Evolutionary conservation across 257 asterid genomes (phyloP).

Genomic region (Handroanthus guayacan): DNA sequence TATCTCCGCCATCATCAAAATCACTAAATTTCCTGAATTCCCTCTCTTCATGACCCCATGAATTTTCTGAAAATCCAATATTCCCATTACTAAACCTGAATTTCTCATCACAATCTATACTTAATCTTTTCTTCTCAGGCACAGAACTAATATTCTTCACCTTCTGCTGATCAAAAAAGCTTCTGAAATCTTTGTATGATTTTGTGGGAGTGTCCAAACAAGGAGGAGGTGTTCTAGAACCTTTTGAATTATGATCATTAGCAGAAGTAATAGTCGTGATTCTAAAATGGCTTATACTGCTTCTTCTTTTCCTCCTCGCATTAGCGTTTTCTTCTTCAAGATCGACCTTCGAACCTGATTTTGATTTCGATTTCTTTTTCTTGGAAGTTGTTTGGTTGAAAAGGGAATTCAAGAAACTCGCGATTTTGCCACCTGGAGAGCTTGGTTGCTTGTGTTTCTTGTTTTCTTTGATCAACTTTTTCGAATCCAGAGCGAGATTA

Average conservation of each 20-base stretch:
- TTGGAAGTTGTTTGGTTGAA: conserved; percentile 66
- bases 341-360: neutral
- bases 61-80: conserved; percentile 30
- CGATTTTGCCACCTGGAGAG: conserved; percentile 83
- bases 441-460: conserved; percentile 79
- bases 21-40: conserved; percentile 47
- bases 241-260: conserved; percentile 45
- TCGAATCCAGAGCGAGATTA: conserved; percentile 23
- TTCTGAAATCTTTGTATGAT: conserved; percentile 46
- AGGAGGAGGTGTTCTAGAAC: conserved; percentile 59
- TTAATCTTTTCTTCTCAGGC: conserved; percentile 5
- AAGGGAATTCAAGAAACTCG: conserved; percentile 75
- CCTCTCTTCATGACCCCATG: conserved; percentile 40
- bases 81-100: conserved; percentile 29
- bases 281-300: conserved; percentile 76
- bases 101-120: conserved; percentile 28
- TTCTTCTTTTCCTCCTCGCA: conserved; percentile 67
- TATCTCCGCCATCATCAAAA: conserved; percentile 65
- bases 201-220: conserved; percentile 57
- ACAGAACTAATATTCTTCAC: neutral
- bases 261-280: conserved; percentile 17
- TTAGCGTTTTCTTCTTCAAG: conserved; percentile 49
- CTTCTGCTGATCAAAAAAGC: conserved; percentile 33
- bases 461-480: conserved; percentile 40
- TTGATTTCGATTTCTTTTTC: conserved; percentile 59